Evolutionary conservation across 306 rosid genomes (phyloP).

Genomic region (Fragaria ananassa): DNA sequence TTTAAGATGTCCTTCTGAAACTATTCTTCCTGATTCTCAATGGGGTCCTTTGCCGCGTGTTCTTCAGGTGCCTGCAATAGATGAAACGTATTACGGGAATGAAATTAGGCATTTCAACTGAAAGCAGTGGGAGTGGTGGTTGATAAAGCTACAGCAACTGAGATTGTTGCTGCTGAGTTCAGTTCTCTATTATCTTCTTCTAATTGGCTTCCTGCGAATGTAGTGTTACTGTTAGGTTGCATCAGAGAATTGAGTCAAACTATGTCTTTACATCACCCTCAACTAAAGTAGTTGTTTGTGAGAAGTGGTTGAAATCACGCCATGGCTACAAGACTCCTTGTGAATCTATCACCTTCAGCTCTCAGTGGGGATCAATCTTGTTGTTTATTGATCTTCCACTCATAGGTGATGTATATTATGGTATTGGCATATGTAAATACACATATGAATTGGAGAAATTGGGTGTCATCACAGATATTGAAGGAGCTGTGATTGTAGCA

Average conservation of each 20-base stretch:
- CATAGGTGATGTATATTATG: conserved; percentile 18
- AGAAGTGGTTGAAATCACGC: conserved; percentile 10
- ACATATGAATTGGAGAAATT: conserved; percentile 22
- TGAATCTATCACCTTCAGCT: conserved; percentile 12
- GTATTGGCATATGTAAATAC: conserved; percentile 7
- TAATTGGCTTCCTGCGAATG: conserved; percentile 5
- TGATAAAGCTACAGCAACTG: too few species aligned
- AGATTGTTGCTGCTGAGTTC: too few species aligned
- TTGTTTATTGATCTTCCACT: conserved; percentile 20
- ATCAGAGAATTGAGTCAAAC: conserved; percentile 6
- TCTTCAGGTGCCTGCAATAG: too few species aligned
- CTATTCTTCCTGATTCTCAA: too few species aligned
- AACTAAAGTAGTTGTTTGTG: conserved; percentile 9
- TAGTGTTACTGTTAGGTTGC: conserved; percentile 7
- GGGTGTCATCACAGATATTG: conserved; percentile 21
- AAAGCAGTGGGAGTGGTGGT: too few species aligned
- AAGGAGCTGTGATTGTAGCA: conserved; percentile 16
- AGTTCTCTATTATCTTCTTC: conserved; percentile 3
- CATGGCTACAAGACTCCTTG: conserved; percentile 28
- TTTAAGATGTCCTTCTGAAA: too few species aligned
- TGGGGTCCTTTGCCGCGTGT: too few species aligned
- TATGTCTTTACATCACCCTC: neutral
- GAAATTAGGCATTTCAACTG: too few species aligned
- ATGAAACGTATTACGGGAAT: too few species aligned
- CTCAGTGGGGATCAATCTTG: conserved; percentile 19